phyloP scores from a whole-genome alignment of 2,329 filamentous ascomycete species.

The Xylariaceae sp. region DNA sequence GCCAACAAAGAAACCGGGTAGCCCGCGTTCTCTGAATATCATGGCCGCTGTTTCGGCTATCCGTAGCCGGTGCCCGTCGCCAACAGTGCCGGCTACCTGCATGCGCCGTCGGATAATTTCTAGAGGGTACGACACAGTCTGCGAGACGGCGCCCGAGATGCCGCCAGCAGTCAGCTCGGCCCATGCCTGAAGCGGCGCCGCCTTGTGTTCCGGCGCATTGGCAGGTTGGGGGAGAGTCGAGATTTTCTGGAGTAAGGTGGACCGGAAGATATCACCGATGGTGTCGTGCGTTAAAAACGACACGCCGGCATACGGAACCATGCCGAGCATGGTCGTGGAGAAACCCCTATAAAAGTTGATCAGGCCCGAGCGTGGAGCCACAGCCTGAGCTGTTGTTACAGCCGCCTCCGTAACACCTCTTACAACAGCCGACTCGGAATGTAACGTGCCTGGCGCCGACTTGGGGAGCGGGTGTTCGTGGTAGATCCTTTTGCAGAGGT shows the following conservation, averaged over 20 bases:
- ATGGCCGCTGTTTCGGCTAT: slow-evolving; percentile 73
- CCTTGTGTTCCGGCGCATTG: slow-evolving; percentile 54
- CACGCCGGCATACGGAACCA: slow-evolving; percentile 94
- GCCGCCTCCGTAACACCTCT: slow-evolving; percentile 41
- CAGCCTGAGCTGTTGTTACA: slow-evolving; percentile 44
- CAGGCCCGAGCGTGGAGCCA: slow-evolving; percentile 63
- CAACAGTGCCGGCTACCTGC: slow-evolving; percentile 93
- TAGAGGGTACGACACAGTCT: slow-evolving; percentile 88
- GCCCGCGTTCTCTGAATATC: slow-evolving; percentile 72
- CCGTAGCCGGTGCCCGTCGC: slow-evolving; percentile 74
- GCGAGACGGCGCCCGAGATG: slow-evolving; percentile 79
- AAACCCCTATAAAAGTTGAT: slow-evolving; percentile 96
- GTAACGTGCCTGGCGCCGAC: slow-evolving; percentile 34
- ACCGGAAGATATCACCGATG: slow-evolving; percentile 76
- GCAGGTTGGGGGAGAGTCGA: slow-evolving; percentile 67
- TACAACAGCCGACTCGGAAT: slow-evolving; percentile 29
- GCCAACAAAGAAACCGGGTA: slow-evolving; percentile 84
- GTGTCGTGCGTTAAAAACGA: slow-evolving; percentile 96
- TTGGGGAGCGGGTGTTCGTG: slow-evolving; percentile 58
- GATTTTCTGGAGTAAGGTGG: slow-evolving; percentile 61
- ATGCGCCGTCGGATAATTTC: slow-evolving; percentile 90
- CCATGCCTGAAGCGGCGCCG: slow-evolving; percentile 73
- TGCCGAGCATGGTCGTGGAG: slow-evolving; percentile 81
- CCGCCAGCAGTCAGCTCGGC: slow-evolving; percentile 84
- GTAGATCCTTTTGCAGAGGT: slow-evolving; percentile 84